Percentiles rank a stretch among this genome's conserved stretches.
phyloP scores from a whole-genome alignment of 208 protist genomes.

The Histomonas meleagridis region DNA sequence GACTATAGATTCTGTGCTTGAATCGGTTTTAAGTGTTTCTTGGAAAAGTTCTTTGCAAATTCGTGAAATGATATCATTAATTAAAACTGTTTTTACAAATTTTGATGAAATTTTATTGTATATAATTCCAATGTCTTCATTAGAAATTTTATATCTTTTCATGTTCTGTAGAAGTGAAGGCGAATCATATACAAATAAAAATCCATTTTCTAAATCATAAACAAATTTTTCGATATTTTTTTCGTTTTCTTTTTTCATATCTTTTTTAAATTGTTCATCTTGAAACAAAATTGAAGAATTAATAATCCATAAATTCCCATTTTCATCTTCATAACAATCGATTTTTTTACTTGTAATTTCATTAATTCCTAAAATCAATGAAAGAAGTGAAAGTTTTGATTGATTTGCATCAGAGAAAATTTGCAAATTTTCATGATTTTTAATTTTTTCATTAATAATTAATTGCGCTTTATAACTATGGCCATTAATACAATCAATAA shows the following conservation, averaged over 20 bases:
- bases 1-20: not conserved
- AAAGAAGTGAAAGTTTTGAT: not conserved
- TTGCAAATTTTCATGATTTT: too few species aligned
- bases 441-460: too few species aligned
- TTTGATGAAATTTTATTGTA: not conserved
- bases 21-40: not conserved
- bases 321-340: not conserved
- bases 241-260: not conserved
- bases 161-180: not conserved
- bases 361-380: not conserved
- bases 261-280: not conserved
- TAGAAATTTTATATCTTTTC: not conserved
- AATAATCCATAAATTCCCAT: not conserved
- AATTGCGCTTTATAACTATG: not conserved
- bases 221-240: not conserved
- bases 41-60: not conserved
- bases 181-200: not conserved
- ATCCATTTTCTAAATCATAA: not conserved
- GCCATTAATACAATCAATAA: not conserved
- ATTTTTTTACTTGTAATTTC: not conserved
- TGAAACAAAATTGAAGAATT: not conserved
- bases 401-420: not conserved
- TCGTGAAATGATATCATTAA: not conserved
- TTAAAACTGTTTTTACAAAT: not conserved
- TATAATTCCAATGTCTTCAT: not conserved